phyloP scores from a whole-genome alignment of 257 asterid genomes.

The Anisodus acutangulus region DNA sequence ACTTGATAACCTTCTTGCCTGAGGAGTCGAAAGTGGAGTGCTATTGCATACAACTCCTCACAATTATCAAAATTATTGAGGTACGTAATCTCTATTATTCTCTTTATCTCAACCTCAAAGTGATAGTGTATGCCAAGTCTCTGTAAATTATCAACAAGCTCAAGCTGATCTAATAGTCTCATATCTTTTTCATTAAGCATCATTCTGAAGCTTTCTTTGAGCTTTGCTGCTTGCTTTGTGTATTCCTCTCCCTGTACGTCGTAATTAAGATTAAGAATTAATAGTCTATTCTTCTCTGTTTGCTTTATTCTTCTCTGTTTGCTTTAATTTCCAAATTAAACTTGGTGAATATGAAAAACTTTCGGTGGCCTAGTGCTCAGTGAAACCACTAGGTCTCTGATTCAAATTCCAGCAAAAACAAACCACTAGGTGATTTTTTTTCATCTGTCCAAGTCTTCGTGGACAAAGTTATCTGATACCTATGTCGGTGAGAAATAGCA shows the following conservation, averaged over 20 bases:
- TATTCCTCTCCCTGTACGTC: not conserved
- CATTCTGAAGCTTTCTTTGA: not conserved
- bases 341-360: too few species aligned
- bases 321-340: too few species aligned
- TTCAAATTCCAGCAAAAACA: too few species aligned
- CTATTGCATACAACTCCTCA: not conserved
- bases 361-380: too few species aligned
- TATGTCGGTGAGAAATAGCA: too few species aligned
- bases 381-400: too few species aligned
- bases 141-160: not conserved
- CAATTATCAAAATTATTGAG: not conserved
- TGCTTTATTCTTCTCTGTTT: too few species aligned
- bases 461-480: too few species aligned
- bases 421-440: too few species aligned
- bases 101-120: not conserved
- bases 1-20: not conserved
- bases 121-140: conserved; percentile 1
- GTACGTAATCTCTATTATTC: not conserved
- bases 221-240: not conserved
- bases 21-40: conserved; percentile 10
- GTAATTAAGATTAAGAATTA: too few species aligned
- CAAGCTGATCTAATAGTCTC: not conserved
- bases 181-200: conserved; percentile 2
- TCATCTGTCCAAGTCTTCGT: too few species aligned
- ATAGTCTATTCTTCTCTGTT: too few species aligned